Conservation (phyloP, 192 early-diverging fungal species). For the Coemansia nantahalensis region DNA sequence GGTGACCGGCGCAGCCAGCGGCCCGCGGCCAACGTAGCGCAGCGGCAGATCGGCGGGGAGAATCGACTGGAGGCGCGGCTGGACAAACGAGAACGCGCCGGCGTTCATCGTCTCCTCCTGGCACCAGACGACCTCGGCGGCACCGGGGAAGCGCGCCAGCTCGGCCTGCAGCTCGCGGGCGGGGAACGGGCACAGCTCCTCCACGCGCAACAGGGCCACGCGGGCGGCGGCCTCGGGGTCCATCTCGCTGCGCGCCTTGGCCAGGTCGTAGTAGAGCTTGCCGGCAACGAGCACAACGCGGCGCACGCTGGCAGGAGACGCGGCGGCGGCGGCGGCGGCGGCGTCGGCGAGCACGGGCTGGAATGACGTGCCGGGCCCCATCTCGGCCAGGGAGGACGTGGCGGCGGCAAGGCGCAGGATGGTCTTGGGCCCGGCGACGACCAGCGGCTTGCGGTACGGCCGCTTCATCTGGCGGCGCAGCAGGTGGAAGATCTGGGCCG, state of each 20-base stretch:
- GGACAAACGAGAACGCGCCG: slow-evolving; percentile 85
- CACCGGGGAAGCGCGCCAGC: slow-evolving; percentile 63
- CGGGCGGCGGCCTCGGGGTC: slow-evolving; percentile 53
- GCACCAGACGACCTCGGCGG: slow-evolving; percentile 70
- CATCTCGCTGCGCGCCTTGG: slow-evolving; percentile 62
- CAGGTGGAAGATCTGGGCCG: slow-evolving; percentile 95
- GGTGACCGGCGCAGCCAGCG: slow-evolving; percentile 77
- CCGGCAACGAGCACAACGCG: slow-evolving; percentile 84
- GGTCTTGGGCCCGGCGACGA: slow-evolving; percentile 76
- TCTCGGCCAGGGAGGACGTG: slow-evolving; percentile 73
- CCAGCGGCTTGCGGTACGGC: slow-evolving; percentile 91
- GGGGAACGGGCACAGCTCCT: slow-evolving; percentile 94
- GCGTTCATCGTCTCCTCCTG: slow-evolving; percentile 96
- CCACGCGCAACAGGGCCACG: slow-evolving; percentile 83
- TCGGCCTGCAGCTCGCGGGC: slow-evolving; percentile 60
- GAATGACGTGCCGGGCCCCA: slow-evolving; percentile 84
- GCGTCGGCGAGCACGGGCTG: slow-evolving; percentile 73
- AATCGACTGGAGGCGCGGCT: slow-evolving; percentile 76
- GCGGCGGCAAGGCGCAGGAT: slow-evolving; percentile 64
- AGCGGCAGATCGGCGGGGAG: slow-evolving; percentile 56
- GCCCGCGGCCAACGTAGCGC: slow-evolving; percentile 69
- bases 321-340: slow-evolving; percentile 42
- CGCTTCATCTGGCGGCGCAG: slow-evolving; percentile 90
- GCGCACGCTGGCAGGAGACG: slow-evolving; percentile 35
- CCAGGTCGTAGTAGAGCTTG: slow-evolving; percentile 91